Conservation (phyloP, 2,329 filamentous ascomycete species). For the Ophiostoma sp. region DNA sequence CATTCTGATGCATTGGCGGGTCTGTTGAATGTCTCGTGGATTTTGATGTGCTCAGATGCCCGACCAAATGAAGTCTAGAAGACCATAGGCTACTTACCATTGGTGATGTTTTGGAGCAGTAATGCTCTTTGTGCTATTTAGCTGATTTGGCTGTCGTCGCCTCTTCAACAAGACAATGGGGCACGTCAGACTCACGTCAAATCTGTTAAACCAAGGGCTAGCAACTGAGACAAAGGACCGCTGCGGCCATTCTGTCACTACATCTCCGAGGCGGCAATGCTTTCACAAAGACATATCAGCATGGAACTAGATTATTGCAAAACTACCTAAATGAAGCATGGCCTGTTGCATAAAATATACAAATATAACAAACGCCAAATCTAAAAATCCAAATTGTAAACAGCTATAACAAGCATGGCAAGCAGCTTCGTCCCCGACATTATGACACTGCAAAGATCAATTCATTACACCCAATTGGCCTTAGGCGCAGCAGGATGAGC, state of each 20-base stretch:
- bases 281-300: not conserved
- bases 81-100: not conserved
- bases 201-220: not conserved
- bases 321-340: too few species aligned
- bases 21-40: not conserved
- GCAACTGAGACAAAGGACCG: constrained; percentile 1
- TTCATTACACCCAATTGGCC: too few species aligned
- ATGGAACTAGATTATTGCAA: too few species aligned
- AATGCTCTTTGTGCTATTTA: not conserved
- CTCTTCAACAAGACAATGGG: too few species aligned
- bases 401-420: too few species aligned
- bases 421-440: too few species aligned
- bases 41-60: not conserved
- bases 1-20: not conserved
- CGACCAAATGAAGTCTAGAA: not conserved
- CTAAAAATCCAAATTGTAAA: too few species aligned
- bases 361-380: too few species aligned
- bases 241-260: not conserved
- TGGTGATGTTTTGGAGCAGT: too few species aligned
- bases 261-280: not conserved
- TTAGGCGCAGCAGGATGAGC: not conserved
- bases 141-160: not conserved
- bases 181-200: too few species aligned
- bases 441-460: too few species aligned
- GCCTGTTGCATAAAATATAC: too few species aligned